Evolutionary conservation across 331 rosid genomes (phyloP), one percentile per base, ranked within the genome.

Genomic region (Rhamnella rubrinervis): DNA sequence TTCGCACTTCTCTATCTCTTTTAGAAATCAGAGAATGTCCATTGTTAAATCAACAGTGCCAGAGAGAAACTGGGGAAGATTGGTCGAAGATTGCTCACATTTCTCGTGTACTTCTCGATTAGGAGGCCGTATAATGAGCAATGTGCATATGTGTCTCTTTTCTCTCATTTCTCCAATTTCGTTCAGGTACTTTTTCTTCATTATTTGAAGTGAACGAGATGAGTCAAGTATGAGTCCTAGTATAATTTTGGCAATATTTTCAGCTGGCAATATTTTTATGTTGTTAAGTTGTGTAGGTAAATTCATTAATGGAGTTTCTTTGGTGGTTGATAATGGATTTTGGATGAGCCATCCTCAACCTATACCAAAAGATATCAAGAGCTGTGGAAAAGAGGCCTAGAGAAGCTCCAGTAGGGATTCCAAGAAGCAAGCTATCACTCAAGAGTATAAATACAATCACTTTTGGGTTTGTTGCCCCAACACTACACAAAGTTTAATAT

Each of bases 311-410:
- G 98, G 98, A 10, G 80, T 85, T 47, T 81, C 63, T 31, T 21
- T 93, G 6, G 8, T 84, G 9, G 92, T 87, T 16, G 98, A 93
- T 19, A 96, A 96, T 68, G 98, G 97, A 59, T 82, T 83, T 57
- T 93, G 97, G 97, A 82, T 93, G 90, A 88, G 90, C 85, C 82
- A 64, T 59, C 96, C 97, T 47, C 96, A 97, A 31, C 79, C 83
- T 67, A 55, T 93, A 53, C 78, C 87, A 0, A 93, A 90, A 64
- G 96, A 85, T 57, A 96, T 93, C 97, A 0, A 86, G 97, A 59
- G 28, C 81, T 18, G 87, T 93, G 37, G 96, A 93, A 75, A 88
- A 84, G 72, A 90, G 92, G 86, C 88, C 35, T 31, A 31, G 35
- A 31, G 5, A 31, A 31, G 35, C 35, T 2, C 35, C 0, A 23